These are phyloP conservation scores for Coemansia javaensis DNA, from an alignment of 192 early-diverging fungal species.

Conservation along the genomic window DNA sequence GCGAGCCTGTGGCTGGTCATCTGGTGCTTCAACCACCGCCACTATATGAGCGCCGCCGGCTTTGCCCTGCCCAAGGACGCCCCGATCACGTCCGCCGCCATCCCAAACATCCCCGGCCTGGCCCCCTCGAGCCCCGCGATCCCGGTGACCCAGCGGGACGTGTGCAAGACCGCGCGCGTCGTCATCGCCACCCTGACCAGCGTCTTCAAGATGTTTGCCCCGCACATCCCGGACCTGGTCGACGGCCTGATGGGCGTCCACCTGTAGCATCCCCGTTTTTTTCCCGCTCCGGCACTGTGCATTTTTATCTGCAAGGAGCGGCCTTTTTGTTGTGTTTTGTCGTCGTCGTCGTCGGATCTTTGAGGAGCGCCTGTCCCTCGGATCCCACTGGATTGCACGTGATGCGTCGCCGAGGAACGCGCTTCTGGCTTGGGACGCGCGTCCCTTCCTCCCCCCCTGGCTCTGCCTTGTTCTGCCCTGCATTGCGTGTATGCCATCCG, in stretches of 20 bases:
- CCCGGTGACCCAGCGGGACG: slow-evolving; percentile 52
- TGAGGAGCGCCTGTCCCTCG: no score
- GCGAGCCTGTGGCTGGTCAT: slow-evolving; percentile 60
- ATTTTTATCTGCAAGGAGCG: slow-evolving; percentile 5
- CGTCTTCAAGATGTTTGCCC: slow-evolving; percentile 52
- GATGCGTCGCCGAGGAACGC: no score
- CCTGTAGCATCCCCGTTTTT: slow-evolving; percentile 2
- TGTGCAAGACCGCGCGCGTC: slow-evolving; percentile 53
- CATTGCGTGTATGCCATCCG: no score
- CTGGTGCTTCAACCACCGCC: slow-evolving; percentile 54
- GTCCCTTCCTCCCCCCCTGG: no score
- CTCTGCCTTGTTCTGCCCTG: no score
- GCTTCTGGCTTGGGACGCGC: no score
- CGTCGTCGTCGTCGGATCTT: no score
- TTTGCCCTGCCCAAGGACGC: slow-evolving; percentile 10
- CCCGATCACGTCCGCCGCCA: slow-evolving; percentile 22
- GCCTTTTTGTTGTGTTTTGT: slow-evolving; percentile 12
- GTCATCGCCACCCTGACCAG: slow-evolving; percentile 60
- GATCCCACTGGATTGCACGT: no score
- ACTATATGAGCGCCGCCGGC: slow-evolving; percentile 6
- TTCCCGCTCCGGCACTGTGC: neutral
- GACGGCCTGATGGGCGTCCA: slow-evolving; percentile 19
- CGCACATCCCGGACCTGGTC: slow-evolving; percentile 17
- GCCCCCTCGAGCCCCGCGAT: slow-evolving; percentile 23
- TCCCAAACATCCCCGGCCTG: slow-evolving; percentile 18